These are phyloP conservation scores for Suillus alpinus DNA, from an alignment of 768 basidiomycete genomes.

Conservation along the genomic window DNA sequence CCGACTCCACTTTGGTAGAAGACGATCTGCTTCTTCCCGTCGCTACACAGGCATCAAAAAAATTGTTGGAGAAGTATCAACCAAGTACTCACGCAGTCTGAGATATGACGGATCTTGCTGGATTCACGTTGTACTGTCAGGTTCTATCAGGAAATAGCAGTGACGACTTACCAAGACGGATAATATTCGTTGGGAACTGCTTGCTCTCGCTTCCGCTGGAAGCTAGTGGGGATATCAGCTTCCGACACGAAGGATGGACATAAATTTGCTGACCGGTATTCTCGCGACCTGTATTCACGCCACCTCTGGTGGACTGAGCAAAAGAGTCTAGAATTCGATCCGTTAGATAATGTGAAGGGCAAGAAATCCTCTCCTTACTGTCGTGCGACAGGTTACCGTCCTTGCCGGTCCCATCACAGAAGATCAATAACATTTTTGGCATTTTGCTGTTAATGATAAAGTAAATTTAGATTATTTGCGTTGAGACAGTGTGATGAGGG, in stretches of 20 bases:
- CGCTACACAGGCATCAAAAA: background rate
- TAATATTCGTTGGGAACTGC: conserved; percentile 4
- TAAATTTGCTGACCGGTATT: background rate
- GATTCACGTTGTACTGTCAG: background rate
- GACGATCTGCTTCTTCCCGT: conserved; percentile 12
- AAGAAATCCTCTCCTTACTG: background rate
- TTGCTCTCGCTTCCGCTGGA: no score
- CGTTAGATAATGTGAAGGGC: no score
- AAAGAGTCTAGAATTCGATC: background rate
- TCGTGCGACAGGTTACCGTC: background rate
- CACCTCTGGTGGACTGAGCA: background rate
- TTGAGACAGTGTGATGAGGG: no score
- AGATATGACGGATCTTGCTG: conserved; percentile 7
- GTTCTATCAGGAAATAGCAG: background rate
- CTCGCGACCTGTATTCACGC: background rate
- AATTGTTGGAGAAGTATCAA: background rate
- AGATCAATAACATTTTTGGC: conserved; percentile 5
- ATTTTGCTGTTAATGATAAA: background rate
- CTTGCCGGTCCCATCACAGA: conserved; percentile 14
- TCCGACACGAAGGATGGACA: background rate
- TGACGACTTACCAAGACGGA: conserved; percentile 9
- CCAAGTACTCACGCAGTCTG: background rate
- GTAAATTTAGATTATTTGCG: no score
- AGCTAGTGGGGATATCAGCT: background rate
- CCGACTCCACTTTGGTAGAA: conserved; percentile 26